Base-by-base conservation (phyloP, 2,329 filamentous ascomycete genomes). In the Aspergillus proliferans region DNA sequence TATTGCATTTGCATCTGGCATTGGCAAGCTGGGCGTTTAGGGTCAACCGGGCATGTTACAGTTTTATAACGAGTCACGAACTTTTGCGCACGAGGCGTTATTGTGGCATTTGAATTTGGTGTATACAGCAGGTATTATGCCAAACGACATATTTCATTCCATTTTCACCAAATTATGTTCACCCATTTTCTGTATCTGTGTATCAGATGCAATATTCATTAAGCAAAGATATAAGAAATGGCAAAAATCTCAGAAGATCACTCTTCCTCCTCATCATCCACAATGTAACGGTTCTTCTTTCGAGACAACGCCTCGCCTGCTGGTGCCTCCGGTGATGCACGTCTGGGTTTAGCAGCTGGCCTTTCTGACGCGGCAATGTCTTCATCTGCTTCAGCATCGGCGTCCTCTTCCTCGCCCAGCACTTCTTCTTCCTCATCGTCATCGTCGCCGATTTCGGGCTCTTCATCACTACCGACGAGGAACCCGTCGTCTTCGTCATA, bases 401-500 rank as follows among this genome's bases (percentile, higher is more conserved):
- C 65, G 24, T 73, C 70, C 2, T 72, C 72, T 45, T 73, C 72
- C 42, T 70, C 69, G 44, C 72, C 72, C 40, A 69, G 67, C 7
- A 69, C 58, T 19, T 67, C 63, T 18, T 71, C 68, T 43, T 72
- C 70, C 10, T 74, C 73, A 4, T 70, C 71, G 19, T 71, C 71
- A 21, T 69, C 68, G 7, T 68, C 73, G 14, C 67, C 71, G 28
- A 74, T 60, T 51, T 77, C 74, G 2, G 67, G 62, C 43, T 77
- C 74, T 58, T 76, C 74, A 45, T 77, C 74, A 43, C 72, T 75
- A 14, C 67, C 68, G 21, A 74, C 74, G 46, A 92, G 83, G 69
- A 92, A 92, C 47, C 86, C 87, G 61, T 91, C 87, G 43, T 87
- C 85, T 61, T 87, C 85, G 63, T 92, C 87, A 61, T 91, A 91